A percentile compares a stretch with the other conserved stretches of the same genome.
Evolutionary conservation across 1,139 yeast genomes (phyloP).

Genomic region (Candida dubliniensis): DNA sequence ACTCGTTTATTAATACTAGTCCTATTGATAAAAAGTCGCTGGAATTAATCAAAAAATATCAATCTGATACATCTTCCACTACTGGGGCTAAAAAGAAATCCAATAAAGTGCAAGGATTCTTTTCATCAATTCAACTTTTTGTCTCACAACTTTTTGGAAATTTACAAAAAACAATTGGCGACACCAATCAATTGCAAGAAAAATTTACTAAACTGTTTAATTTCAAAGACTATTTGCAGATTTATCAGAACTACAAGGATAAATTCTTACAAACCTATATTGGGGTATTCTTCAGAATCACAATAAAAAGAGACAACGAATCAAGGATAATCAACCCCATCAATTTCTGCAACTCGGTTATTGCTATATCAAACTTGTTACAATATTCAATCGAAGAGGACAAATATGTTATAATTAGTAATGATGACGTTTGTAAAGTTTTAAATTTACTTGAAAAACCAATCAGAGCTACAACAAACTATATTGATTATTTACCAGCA

Average conservation of each 20-base stretch:
- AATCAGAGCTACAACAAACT: slow-evolving; percentile 43
- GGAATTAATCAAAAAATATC: slow-evolving; percentile 2
- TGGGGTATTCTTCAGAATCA: slow-evolving; percentile 49
- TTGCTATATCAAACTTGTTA: slow-evolving; percentile 56
- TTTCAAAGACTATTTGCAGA: neutral
- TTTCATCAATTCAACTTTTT: too few relatives aligned
- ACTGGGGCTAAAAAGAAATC: too few relatives aligned
- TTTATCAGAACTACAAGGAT: slow-evolving; percentile 4
- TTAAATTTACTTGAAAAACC: slow-evolving; percentile 61
- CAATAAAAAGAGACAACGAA: slow-evolving; percentile 56
- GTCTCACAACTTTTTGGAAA: slow-evolving; percentile 1
- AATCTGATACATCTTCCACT: neutral
- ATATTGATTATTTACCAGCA: slow-evolving; percentile 41
- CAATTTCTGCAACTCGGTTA: slow-evolving; percentile 62
- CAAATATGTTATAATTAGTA: slow-evolving; percentile 51
- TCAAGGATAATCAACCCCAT: slow-evolving; percentile 59
- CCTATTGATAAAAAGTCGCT: slow-evolving; percentile 1
- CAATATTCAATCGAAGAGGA: slow-evolving; percentile 67
- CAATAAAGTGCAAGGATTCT: too few relatives aligned
- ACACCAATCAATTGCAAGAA: slow-evolving; percentile 1
- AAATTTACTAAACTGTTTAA: neutral
- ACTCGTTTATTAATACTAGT: slow-evolving; percentile 18
- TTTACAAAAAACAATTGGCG: slow-evolving; percentile 4
- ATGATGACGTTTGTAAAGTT: slow-evolving; percentile 54
- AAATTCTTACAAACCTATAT: slow-evolving; percentile 30